Conservation (phyloP, 2,329 filamentous ascomycete genomes). For the Beauveria australis region DNA sequence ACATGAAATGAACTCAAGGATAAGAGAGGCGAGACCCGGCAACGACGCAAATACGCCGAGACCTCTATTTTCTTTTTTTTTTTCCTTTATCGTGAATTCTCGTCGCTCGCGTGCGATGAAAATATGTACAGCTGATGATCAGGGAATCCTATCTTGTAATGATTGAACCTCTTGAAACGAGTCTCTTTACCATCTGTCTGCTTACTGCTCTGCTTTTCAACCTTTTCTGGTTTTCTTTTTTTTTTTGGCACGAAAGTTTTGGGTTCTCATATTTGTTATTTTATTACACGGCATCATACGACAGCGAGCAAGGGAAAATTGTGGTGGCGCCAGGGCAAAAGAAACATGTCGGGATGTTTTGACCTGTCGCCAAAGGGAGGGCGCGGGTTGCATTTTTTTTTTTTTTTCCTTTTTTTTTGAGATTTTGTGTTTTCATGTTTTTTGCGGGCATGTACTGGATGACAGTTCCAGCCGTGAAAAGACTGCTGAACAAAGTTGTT, state of each 20-base stretch:
- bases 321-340: not conserved
- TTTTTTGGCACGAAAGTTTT: not conserved
- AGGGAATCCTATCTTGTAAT: constrained; percentile 25
- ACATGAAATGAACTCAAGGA: constrained; percentile 9
- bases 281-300: constrained; percentile 6
- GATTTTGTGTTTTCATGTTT: not conserved
- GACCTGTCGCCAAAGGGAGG: constrained; percentile 11
- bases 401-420: not conserved
- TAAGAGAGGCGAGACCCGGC: not conserved
- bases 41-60: not conserved
- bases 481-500: not conserved
- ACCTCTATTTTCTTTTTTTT: not conserved
- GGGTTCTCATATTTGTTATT: not conserved
- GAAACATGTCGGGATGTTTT: constrained; percentile 3
- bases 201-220: not conserved
- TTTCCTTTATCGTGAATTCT: not conserved
- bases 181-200: constrained; percentile 19
- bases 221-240: not conserved
- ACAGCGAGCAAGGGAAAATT: not conserved
- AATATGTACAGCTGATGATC: not conserved
- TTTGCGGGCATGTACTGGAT: constrained; percentile 1
- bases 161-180: constrained; percentile 29
- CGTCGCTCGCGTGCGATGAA: not conserved
- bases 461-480: not conserved
- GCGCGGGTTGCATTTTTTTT: constrained; percentile 1